Base-by-base conservation (phyloP, 73 alveolate genomes). In the Stentor coeruleus region DNA sequence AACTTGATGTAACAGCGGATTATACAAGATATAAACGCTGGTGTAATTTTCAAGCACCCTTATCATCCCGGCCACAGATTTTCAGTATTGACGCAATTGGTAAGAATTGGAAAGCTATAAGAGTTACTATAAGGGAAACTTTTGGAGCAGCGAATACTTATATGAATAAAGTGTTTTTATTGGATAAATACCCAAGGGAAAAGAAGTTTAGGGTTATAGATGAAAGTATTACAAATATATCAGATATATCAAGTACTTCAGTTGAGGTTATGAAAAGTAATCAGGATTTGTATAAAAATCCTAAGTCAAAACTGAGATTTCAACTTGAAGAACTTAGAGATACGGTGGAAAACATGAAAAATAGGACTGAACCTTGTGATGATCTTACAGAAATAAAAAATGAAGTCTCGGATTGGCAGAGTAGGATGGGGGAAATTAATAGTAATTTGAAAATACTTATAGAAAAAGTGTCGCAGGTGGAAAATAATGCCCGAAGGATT, bases 131-230 rank as follows among this genome's bases (percentile, higher is more conserved):
- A 33, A 84, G 73, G 77, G 93, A 87, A 58, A 87, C 93, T 26
- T 87, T 74, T 59, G 93, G 93, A 11, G 93, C 87, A 11, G 60
- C 91, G 35, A 86, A 84, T 39, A 84, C 91, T 31, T 87, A 87
- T 87, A 76, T 87, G 38, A 87, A 87, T 58, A 59, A 87, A 59
- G 60, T 87, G 3, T 76, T 37, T 38, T 75, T 87, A 14, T 74
- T 87, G 42, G 93, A 87, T 33, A 89, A 87, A 59, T 59, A 37
- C 55, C 84, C 88, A 3, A 75, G 14, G 1, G 2, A 14, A 37
- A 66, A 75, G 58, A 39, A 75, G 26, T 30, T n/a, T 28, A 60
- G 28, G 80, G 28, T 6, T 38, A 11, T 60, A 14, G 41, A 60
- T 60, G 80, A 60, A 60, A 49, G 66, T 20, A 49, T 49, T 6